phyloP scores from a whole-genome alignment of 2,329 filamentous ascomycete genomes.

The Epichloe coenophiala region DNA sequence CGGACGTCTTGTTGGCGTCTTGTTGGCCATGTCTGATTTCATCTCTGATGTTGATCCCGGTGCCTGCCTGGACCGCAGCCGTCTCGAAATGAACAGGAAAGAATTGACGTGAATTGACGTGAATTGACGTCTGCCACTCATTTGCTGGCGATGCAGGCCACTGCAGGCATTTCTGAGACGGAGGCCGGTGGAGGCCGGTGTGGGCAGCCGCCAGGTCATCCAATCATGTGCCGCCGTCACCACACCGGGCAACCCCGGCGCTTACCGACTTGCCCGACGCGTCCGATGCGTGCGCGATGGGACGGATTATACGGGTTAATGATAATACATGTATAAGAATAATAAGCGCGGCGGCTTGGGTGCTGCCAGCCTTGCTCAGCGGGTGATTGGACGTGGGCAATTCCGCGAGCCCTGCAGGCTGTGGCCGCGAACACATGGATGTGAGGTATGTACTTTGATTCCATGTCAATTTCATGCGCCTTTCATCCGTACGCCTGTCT shows the following conservation, averaged over 20 bases:
- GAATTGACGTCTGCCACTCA: background rate
- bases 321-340: background rate
- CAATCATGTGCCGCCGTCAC: constrained; percentile 8
- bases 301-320: background rate
- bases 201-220: constrained; percentile 11
- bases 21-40: background rate
- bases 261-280: background rate
- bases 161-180: constrained; percentile 8
- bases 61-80: background rate
- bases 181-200: constrained; percentile 1
- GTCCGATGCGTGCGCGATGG: no score
- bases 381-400: background rate
- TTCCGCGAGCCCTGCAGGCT: no score
- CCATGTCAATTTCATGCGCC: constrained; percentile 23
- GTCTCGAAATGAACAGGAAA: background rate
- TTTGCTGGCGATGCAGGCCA: background rate
- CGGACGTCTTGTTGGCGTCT: background rate
- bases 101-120: no score
- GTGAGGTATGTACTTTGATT: constrained; percentile 11
- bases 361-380: no score
- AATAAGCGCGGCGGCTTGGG: background rate
- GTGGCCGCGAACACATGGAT: no score
- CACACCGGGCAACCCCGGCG: background rate
- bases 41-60: no score
- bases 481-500: constrained; percentile 24